Conservation (phyloP, 2,329 filamentous ascomycete species). For the Colletotrichum godetiae region DNA sequence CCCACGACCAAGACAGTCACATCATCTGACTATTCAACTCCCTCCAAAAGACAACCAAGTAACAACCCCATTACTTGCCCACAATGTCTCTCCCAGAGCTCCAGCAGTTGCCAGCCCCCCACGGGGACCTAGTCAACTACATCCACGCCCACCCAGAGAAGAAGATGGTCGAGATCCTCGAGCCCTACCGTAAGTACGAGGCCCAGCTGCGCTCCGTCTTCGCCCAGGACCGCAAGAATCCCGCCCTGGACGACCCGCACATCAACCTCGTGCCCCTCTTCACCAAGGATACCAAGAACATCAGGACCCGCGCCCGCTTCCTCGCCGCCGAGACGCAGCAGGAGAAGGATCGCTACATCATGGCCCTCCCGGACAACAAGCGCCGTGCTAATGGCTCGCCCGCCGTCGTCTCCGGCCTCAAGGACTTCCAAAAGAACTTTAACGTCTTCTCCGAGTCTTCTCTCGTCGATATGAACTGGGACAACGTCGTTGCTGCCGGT, state of each 20-base stretch:
- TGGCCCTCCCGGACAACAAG: slow-evolving; percentile 71
- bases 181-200: slow-evolving; percentile 77
- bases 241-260: slow-evolving; percentile 64
- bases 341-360: slow-evolving; percentile 75
- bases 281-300: slow-evolving; percentile 61
- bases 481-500: slow-evolving; percentile 83
- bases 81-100: slow-evolving; percentile 52
- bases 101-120: slow-evolving; percentile 59
- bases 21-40: too few relatives aligned
- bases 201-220: slow-evolving; percentile 73
- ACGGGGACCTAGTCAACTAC: slow-evolving; percentile 60
- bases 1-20: background rate
- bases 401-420: slow-evolving; percentile 74
- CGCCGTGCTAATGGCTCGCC: slow-evolving; percentile 72
- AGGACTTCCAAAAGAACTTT: slow-evolving; percentile 84
- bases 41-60: background rate
- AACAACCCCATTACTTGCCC: slow-evolving; percentile 15
- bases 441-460: slow-evolving; percentile 84
- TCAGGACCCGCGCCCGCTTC: slow-evolving; percentile 73
- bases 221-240: slow-evolving; percentile 73
- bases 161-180: slow-evolving; percentile 67
- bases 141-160: slow-evolving; percentile 65
- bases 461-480: slow-evolving; percentile 82
- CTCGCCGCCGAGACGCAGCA: slow-evolving; percentile 66
- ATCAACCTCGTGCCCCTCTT: slow-evolving; percentile 77